Percentiles rank a stretch among this genome's conserved stretches.
Evolutionary conservation across 495 filamentous ascomycete genomes (phyloP).

Genomic region (Pseudevernia furfuracea): DNA sequence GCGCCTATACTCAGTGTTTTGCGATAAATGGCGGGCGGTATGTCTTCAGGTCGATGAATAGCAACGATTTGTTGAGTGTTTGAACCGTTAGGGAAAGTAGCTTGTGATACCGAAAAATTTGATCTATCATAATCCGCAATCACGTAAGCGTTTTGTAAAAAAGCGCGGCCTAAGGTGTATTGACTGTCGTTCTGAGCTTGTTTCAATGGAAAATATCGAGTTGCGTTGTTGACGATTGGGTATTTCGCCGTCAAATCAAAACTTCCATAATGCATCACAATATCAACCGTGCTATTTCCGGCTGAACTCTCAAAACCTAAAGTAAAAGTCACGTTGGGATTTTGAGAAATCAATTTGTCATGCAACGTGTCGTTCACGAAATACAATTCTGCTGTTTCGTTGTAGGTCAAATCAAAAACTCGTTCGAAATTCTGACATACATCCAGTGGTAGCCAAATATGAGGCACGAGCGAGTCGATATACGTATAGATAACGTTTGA

Average conservation of each 20-base stretch:
- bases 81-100: slow-evolving; percentile 12
- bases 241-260: slow-evolving; percentile 42
- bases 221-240: slow-evolving; percentile 31
- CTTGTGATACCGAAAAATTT: slow-evolving; percentile 22
- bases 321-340: slow-evolving; percentile 44
- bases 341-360: slow-evolving; percentile 33
- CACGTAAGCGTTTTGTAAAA: slow-evolving; percentile 45
- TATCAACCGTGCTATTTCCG: slow-evolving; percentile 34
- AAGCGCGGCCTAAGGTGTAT: slow-evolving; percentile 47
- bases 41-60: neutral
- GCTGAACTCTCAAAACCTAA: slow-evolving; percentile 32
- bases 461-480: slow-evolving; percentile 48
- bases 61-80: slow-evolving; percentile 8
- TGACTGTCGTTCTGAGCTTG: slow-evolving; percentile 40
- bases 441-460: slow-evolving; percentile 46
- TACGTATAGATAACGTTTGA: slow-evolving; percentile 25
- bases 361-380: slow-evolving; percentile 43
- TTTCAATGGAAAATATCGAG: slow-evolving; percentile 46
- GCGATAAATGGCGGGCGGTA: neutral
- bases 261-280: slow-evolving; percentile 43
- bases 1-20: neutral
- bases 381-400: slow-evolving; percentile 39
- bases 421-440: slow-evolving; percentile 46
- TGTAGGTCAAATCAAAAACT: slow-evolving; percentile 42
- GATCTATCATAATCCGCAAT: slow-evolving; percentile 18